Evolutionary conservation across 176 grass and related monocot genomes (phyloP).

Genomic region (Triticum monococcum): DNA sequence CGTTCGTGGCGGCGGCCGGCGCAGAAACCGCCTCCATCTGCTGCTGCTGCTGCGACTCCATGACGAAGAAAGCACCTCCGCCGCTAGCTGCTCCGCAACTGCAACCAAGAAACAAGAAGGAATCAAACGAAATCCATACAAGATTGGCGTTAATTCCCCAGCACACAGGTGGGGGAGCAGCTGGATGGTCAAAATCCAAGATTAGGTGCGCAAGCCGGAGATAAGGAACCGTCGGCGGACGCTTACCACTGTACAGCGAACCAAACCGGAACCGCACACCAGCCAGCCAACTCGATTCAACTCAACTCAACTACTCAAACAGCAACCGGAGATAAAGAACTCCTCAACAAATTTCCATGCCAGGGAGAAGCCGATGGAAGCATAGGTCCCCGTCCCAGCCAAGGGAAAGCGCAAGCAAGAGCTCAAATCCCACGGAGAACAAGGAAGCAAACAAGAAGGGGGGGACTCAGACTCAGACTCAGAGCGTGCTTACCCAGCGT

Average conservation of each 20-base stretch:
- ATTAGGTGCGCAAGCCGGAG: constrained; percentile 38
- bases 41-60: constrained; percentile 45
- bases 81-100: not conserved
- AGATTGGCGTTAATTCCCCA: not conserved
- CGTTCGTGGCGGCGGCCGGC: constrained; percentile 13
- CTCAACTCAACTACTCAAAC: not conserved
- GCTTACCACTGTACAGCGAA: constrained; percentile 21
- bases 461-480: not conserved
- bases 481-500: constrained; percentile 21
- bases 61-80: constrained; percentile 19
- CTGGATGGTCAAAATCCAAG: constrained; percentile 45
- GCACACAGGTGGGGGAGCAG: constrained; percentile 19
- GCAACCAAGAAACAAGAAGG: not conserved
- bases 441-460: not conserved
- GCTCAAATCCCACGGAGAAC: constrained; percentile 37
- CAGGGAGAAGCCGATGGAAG: not conserved
- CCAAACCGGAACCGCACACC: not conserved
- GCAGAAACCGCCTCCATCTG: constrained; percentile 13
- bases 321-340: not conserved
- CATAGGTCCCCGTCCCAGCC: constrained; percentile 33
- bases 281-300: constrained; percentile 5
- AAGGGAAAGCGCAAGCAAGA: constrained; percentile 2
- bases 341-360: not conserved
- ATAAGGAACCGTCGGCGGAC: constrained; percentile 33
- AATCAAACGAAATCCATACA: constrained; percentile 32